Conservation (phyloP, 441 rosid species). For the Brassica hybrid region DNA sequence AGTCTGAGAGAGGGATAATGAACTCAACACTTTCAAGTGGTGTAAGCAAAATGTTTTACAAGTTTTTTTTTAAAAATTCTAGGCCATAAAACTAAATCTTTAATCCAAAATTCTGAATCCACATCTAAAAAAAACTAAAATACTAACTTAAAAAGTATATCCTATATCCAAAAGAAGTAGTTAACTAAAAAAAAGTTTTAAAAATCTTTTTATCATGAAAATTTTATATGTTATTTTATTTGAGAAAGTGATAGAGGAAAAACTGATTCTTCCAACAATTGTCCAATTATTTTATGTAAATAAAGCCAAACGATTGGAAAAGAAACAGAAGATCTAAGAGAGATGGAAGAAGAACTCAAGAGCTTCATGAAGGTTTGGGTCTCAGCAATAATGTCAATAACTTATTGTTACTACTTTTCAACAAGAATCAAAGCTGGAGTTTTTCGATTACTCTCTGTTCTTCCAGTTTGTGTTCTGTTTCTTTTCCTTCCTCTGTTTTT, state of each 20-base stretch:
- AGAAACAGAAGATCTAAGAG: neutral
- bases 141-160: no score
- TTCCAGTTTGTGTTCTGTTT: conserved; percentile 48
- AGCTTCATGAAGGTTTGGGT: no score
- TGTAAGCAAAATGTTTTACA: neutral
- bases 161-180: no score
- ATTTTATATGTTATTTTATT: no score
- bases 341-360: no score
- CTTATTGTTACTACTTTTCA: conserved; percentile 42
- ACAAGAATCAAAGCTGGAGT: conserved; percentile 40
- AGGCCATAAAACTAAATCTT: neutral
- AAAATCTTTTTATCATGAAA: no score
- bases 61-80: neutral
- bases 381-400: no score
- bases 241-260: no score
- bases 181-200: no score
- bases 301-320: neutral
- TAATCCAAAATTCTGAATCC: neutral
- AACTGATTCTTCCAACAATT: neutral
- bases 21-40: neutral
- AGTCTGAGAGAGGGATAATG: neutral
- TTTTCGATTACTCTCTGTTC: conserved; percentile 44
- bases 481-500: conserved; percentile 40
- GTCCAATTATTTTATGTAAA: neutral
- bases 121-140: neutral